Percentiles rank a stretch among this genome's conserved stretches.
phyloP scores from a whole-genome alignment of 2,329 filamentous ascomycete genomes.

The Cadophora gregata region DNA sequence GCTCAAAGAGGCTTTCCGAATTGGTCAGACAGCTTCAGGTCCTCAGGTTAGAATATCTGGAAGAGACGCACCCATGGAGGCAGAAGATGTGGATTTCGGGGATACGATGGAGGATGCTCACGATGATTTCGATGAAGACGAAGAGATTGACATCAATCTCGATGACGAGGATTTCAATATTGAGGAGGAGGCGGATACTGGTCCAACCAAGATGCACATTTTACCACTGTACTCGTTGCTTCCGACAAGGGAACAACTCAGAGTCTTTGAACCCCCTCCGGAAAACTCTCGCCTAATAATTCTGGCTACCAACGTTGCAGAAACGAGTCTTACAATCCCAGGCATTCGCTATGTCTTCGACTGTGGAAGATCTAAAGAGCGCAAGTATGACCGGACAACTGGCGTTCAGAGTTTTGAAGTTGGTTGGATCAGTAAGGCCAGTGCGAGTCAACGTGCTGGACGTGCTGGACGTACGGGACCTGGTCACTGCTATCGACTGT shows the following conservation, averaged over 20 bases:
- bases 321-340: slow-evolving; percentile 96
- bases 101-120: slow-evolving; percentile 62
- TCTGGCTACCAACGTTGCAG: slow-evolving; percentile 93
- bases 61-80: slow-evolving; percentile 78
- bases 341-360: slow-evolving; percentile 96
- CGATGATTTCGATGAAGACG: slow-evolving; percentile 61
- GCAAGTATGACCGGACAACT: slow-evolving; percentile 83
- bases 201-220: slow-evolving; percentile 79
- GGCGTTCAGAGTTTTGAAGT: slow-evolving; percentile 96
- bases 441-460: slow-evolving; percentile 87
- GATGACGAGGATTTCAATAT: slow-evolving; percentile 59
- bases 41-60: slow-evolving; percentile 78
- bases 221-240: slow-evolving; percentile 94
- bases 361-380: slow-evolving; percentile 89
- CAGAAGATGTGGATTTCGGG: slow-evolving; percentile 86
- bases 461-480: slow-evolving; percentile 95
- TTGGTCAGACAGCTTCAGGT: slow-evolving; percentile 54
- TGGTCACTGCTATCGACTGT: slow-evolving; percentile 93
- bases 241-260: slow-evolving; percentile 87
- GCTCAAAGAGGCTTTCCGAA: slow-evolving; percentile 69
- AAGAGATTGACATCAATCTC: slow-evolving; percentile 64
- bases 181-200: slow-evolving; percentile 68
- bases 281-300: slow-evolving; percentile 86
- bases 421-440: slow-evolving; percentile 97
- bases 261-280: slow-evolving; percentile 85